phyloP scores from a whole-genome alignment of 1,284 basidiomycete species.

The Trichosporon sp. region DNA sequence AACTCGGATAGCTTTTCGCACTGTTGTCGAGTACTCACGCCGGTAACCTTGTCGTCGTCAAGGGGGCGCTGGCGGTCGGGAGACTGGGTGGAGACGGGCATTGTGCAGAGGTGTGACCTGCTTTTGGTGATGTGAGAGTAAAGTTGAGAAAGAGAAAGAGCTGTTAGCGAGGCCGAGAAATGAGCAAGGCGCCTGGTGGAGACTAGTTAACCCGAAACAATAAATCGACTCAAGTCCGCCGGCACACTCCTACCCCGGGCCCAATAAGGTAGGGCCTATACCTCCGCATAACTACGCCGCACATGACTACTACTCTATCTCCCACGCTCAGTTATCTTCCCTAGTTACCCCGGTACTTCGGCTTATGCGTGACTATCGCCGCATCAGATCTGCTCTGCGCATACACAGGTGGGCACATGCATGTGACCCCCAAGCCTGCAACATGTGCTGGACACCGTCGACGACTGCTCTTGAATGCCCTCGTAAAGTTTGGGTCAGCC shows the following conservation, averaged over 20 bases:
- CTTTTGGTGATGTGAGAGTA: constrained; percentile 19
- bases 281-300: constrained; percentile 19
- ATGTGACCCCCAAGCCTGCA: neutral
- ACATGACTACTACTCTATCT: neutral
- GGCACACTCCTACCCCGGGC: neutral
- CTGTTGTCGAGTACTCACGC: constrained; percentile 40
- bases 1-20: constrained; percentile 13
- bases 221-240: constrained; percentile 14
- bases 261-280: constrained; percentile 12
- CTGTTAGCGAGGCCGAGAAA: neutral
- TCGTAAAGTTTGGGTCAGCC: constrained; percentile 4
- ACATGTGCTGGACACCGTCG: neutral
- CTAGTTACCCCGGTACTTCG: neutral
- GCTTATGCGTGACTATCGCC: neutral
- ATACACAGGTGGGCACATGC: neutral
- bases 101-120: constrained; percentile 24
- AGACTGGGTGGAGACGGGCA: constrained; percentile 47
- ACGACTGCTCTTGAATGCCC: neutral
- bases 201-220: constrained; percentile 13
- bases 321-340: neutral
- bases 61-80: constrained; percentile 49
- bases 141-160: constrained; percentile 8
- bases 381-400: neutral
- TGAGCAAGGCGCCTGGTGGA: neutral
- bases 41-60: constrained; percentile 53